Percentiles rank a stretch among this genome's conserved stretches.
phyloP scores from a whole-genome alignment of 148 eudicot species.

The Oxyria digyna region DNA sequence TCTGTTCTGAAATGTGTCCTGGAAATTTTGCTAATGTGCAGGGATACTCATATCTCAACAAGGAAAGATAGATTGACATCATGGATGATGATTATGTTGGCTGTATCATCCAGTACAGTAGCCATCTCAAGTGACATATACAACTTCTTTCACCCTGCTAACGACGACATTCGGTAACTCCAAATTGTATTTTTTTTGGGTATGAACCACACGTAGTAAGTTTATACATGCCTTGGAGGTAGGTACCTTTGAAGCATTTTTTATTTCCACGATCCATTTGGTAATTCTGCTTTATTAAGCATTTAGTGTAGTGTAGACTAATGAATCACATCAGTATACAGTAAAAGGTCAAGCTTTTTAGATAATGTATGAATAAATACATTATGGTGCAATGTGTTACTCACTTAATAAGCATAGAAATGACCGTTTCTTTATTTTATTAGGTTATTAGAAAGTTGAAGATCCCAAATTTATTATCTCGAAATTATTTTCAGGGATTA shows the following conservation, averaged over 20 bases:
- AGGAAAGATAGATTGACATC: constrained; percentile 56
- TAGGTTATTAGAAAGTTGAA: too few relatives aligned
- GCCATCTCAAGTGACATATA: constrained; percentile 68
- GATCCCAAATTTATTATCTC: too few relatives aligned
- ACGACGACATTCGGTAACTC: constrained; percentile 10
- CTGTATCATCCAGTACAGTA: constrained; percentile 62
- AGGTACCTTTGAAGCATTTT: neutral
- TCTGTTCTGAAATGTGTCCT: neutral
- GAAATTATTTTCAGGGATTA: too few relatives aligned
- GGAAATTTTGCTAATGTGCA: constrained; percentile 17
- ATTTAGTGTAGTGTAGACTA: neutral
- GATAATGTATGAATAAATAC: neutral
- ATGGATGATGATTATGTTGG: constrained; percentile 58
- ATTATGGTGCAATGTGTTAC: neutral
- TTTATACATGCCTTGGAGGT: too few relatives aligned
- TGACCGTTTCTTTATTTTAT: too few relatives aligned
- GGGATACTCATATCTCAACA: constrained; percentile 53
- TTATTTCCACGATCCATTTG: neutral
- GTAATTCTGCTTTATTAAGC: neutral
- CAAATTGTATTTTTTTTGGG: neutral
- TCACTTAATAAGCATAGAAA: neutral
- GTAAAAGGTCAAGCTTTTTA: neutral
- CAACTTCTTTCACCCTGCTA: constrained; percentile 23
- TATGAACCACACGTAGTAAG: too few relatives aligned
- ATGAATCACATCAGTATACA: neutral